phyloP scores from a whole-genome alignment of 495 filamentous ascomycete species.

The Penicillium alfredii region DNA sequence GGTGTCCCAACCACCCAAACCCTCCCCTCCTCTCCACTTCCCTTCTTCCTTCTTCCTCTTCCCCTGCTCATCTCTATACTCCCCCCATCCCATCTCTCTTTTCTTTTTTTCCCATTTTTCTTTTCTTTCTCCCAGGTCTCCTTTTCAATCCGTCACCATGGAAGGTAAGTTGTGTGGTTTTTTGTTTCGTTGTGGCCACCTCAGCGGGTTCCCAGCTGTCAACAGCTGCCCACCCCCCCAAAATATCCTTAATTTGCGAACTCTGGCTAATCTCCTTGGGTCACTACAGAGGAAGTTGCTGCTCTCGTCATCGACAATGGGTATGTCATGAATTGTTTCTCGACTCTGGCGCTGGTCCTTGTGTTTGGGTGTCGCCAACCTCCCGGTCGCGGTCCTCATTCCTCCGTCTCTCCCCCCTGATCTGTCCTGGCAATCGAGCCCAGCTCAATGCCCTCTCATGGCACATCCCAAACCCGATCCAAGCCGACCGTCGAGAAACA shows the following conservation, averaged over 20 bases:
- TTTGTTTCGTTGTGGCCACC: conserved; percentile 26
- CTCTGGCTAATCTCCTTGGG: conserved; percentile 47
- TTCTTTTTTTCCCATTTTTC: conserved; percentile 25
- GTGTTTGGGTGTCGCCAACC: conserved; percentile 18
- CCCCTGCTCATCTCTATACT: no score
- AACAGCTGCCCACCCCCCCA: conserved; percentile 9
- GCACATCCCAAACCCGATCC: conserved; percentile 2
- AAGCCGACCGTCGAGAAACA: conserved; percentile 1
- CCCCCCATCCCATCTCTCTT: conserved; percentile 22
- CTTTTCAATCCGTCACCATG: conserved; percentile 54
- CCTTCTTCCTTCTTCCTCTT: conserved; percentile 32
- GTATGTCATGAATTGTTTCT: conserved; percentile 54
- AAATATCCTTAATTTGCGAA: conserved; percentile 5
- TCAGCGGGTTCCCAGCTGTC: conserved; percentile 27
- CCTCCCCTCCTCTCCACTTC: conserved; percentile 25
- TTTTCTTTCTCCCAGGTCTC: conserved; percentile 25
- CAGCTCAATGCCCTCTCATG: conserved; percentile 15
- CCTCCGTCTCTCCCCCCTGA: conserved; percentile 13
- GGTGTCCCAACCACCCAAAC: conserved; percentile 30
- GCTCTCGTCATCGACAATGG: conserved; percentile 99
- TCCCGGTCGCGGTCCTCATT: conserved; percentile 24
- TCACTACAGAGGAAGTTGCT: conserved; percentile 90
- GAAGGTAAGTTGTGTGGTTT: conserved; percentile 58
- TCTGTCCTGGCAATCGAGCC: conserved; percentile 11
- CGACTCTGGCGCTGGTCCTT: conserved; percentile 16